These are phyloP conservation scores for Escallonia rubra DNA, from an alignment of 129 eudicot species.

Conservation along the genomic window DNA sequence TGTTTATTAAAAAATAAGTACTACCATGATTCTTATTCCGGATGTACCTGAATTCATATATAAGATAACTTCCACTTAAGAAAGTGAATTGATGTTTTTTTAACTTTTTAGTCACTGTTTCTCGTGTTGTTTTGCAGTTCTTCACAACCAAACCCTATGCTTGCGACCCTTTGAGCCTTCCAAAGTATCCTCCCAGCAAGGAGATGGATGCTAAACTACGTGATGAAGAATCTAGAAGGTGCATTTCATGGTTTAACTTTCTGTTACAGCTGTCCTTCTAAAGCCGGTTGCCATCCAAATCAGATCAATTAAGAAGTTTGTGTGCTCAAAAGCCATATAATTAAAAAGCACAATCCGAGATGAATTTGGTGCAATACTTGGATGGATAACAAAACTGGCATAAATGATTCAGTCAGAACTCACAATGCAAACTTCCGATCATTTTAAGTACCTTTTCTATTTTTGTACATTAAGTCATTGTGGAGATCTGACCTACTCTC, in stretches of 20 bases:
- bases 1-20: too few relatives aligned
- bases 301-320: slow-evolving; percentile 1
- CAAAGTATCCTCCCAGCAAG: slow-evolving; percentile 94
- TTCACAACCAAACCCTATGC: slow-evolving; percentile 83
- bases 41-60: too few relatives aligned
- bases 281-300: not conserved
- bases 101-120: not conserved
- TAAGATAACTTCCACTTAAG: too few relatives aligned
- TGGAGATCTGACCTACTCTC: not conserved
- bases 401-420: not conserved
- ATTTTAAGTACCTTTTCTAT: not conserved
- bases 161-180: slow-evolving; percentile 90
- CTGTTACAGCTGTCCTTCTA: not conserved
- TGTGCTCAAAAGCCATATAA: not conserved
- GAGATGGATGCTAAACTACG: slow-evolving; percentile 97
- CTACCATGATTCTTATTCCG: too few relatives aligned
- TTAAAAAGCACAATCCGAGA: not conserved
- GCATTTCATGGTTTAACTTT: not conserved
- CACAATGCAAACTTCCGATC: not conserved
- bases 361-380: slow-evolving; percentile 6
- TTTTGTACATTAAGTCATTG: not conserved
- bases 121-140: slow-evolving; percentile 42
- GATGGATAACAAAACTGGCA: not conserved
- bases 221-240: slow-evolving; percentile 96
- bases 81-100: too few relatives aligned